Base-by-base conservation (phyloP, 164 flowering plant genomes). In the Pachysandra terminalis region DNA sequence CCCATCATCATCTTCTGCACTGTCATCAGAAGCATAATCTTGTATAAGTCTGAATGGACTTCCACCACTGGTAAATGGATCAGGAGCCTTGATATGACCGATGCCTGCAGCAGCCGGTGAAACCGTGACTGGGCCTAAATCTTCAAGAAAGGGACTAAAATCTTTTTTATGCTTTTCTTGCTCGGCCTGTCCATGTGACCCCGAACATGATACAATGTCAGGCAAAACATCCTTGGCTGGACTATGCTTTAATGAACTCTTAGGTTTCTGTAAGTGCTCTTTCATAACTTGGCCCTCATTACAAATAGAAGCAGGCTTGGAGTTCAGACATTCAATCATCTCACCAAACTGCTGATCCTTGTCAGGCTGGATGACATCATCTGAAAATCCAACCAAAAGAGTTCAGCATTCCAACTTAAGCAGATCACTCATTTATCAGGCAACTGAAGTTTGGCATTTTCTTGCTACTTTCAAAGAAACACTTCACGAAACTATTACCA, bases 1-100 rank as follows among this genome's bases (percentile, higher is more conserved):
- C 35, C 74, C 81, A 26, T 72, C 73, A 61, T 75, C 81, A 74
- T 77, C 79, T 35, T 82, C 91, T 32, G 73, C 70, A 75, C 77
- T 74, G 64, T 83, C 87, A 76, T 88, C 91, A 64, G 94, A 88
- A 49, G 90, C 83, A 83, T 89, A 89, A 63, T 71, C 81, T 74
- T 84, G 83, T 25, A 87, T 21, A 58, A 85, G 89, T 77, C 75
- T 84, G 63, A 90, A 77, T 19, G 93, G 84, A 70, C 83, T 84
- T 59, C 79, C 75, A 62, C 56, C 73, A 75, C 66, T 64, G 21
- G 66, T 45, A 51, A 28, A 54, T 70, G 74, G 56, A 40, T 70
- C 48, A 56, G 74, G 61, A 77, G 32, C 25, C 45, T 77, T 72
- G 65, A 69, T 71, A 73, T 48, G 16, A 61, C 45, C 15, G 17